Evolutionary conservation across 192 early-diverging fungal species (phyloP), one percentile per base, ranked within the genome.

Genomic region (Lobulomyces angularis): DNA sequence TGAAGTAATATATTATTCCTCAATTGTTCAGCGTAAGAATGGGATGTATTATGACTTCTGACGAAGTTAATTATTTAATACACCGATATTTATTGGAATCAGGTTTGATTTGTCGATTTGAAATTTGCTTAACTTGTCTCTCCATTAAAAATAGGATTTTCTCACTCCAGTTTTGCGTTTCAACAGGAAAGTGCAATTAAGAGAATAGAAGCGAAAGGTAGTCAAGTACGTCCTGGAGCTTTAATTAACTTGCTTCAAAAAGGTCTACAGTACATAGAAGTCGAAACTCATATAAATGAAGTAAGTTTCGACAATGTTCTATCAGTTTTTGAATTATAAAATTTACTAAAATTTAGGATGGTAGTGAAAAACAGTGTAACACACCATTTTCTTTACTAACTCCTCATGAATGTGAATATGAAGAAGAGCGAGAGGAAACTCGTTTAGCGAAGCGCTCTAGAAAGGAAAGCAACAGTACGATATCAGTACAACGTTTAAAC

Each of bases 161-260:
- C 70, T 14, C 88, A 96, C 58, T 68, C 83, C 16, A 67, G 77
- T 12, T 96, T 88, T 49, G 72, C 79, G 4, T 89, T 96, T 54
- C 74, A 82, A 45, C 65, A 82, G 51, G 91, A 96, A 48, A 80
- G 82, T 18, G 78, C 80, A 50, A 67, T 91, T 48, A 63, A 75
- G 56, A 72, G 67, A 31, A 61, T 60, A 8, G 65, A 77, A 26
- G 59, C 55, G 34, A 62, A 48, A 18, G 56, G 50, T 12, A 27
- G 52, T 31, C 69, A 82, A 35, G 78, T 90, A 33, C 66, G 68
- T 36, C 86, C 83, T 18, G 92, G 92, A 8, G 69, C 77, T 2
- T 69, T 97, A 25, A 80, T 97, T 25, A 74, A 62, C 54, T 65
- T 88, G 12, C 62, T 97, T 43, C 90, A 93, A 50, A 93, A 93